Evolutionary conservation across 2,329 filamentous ascomycete genomes (phyloP), one percentile per base, ranked within the genome.

Genomic region (Trichoderma breve): DNA sequence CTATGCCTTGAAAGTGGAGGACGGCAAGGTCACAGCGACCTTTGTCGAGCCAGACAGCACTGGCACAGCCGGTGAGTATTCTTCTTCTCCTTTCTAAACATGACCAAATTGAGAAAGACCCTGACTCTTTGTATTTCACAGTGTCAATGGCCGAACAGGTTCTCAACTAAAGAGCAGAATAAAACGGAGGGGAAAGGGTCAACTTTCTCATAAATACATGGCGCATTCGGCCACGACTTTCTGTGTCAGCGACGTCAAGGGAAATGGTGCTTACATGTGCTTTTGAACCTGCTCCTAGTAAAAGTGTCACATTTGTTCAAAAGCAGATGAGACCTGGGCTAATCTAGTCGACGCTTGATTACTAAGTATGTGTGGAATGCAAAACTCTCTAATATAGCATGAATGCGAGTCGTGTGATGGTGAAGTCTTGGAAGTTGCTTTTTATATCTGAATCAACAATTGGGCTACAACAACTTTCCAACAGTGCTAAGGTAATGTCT

Each of bases 41-140:
- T 90, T 94, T 77, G 89, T 97, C 67, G 95, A 98, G 86, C 91
- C 94, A 12, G 95, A 98, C 82, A 95, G 93, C 83, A 96, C 93
- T 51, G 93, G 94, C 39, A 88, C 94, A 63, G 86, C 91, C 75
- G 91, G 93, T 94, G 84, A 82, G 86, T 78, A 36, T 65, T 21
- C n/a, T 11, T 67, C 30, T 36, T 39, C 9, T 36, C 34, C 34
- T 28, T 62, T 43, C 15, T 4, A 36, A 43, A 26, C 30, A n/a
- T 71, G 36, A 24, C 26, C 68, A 36, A 74, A 64, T 26, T 21
- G 53, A 67, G 30, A 12, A 47, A 15, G 6, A 18, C 6, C 3
- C 58, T 60, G 15, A 71, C 36, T 36, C 24, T 6, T 71, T 15
- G 4, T 7, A 3, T 61, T 6, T 18, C 39, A 39, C 73, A 86